Evolutionary conservation across 1,139 yeast genomes (phyloP), one percentile per base, ranked within the genome.

Genomic region (Geotrichum phurueaensis): DNA sequence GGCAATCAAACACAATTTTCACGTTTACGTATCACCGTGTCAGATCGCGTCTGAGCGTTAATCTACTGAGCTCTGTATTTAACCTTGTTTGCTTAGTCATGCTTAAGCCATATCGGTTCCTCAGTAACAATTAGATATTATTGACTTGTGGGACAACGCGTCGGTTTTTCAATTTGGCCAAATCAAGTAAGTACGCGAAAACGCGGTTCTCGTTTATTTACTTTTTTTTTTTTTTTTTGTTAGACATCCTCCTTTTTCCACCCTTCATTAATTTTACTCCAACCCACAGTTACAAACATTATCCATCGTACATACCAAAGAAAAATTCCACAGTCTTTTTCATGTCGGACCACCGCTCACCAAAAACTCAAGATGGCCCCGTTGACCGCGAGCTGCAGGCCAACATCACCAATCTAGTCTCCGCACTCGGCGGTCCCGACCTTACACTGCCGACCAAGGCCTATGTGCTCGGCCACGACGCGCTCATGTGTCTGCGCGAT

Each of bases 391-490:
- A 69, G 62, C 74, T 87, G 51, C 82, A 81, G 65, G 87, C 90
- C 0, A 89, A 86, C 70, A 84, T 89, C 47, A 79, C 89, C 15
- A 85, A 86, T 53, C 78, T 89, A 57, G 89, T 87, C 3, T 81
- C 94, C 1, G 94, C 96, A 0, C 76, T 90, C 1, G 97, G 97
- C 55, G 96, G 96, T 1, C 79, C 83, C 0, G 96, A 89, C 71
- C 80, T 84, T 59, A 73, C 87, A 0, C 65, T 71, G 2, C 79
- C 78, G 0, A 76, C 78, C 2, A 79, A 83, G 0, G 85, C 86
- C 0, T 94, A 94, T 69, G 84, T 83, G 65, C 79, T 92, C 2
- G 99, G 99, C 12, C 92, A 87, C 66, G 98, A 94, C 70, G 97
- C 97, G 1, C 75, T 89, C 63, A 92, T 92, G 0, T 90, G 98